Base-by-base conservation (phyloP, 305 asterid species). In the Fraxinus platypoda region DNA sequence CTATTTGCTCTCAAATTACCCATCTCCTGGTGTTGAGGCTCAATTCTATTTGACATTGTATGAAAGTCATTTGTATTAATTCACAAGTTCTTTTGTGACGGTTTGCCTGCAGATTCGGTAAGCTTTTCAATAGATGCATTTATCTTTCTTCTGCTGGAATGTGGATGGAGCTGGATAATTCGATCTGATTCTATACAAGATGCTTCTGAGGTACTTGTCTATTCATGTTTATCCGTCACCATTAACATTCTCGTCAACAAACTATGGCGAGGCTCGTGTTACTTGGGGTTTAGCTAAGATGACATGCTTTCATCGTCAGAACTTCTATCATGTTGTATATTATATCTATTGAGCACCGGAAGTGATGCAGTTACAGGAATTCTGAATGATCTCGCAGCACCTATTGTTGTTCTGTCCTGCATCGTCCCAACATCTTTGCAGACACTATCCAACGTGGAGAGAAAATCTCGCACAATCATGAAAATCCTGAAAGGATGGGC, bases 401-500 rank as follows among this genome's bases (percentile, higher is more conserved):
- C 99, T 73, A 85, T 87, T 19, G 92, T 88, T 31, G 97, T 87
- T 46, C 85, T 85, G 30, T 85, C 97, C 74, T 92, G 98, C 94
- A 91, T 88, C 75, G 76, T 93, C 80, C 98, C 92, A 0, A 95
- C 97, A 70, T 96, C 98, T 84, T 83, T 94, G 88, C 99, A 96
- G 2, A 96, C 99, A 1, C 88, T 92, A 17, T 91, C 99, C 33
- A 96, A 87, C 71, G 91, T 75, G 21, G 91, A 83, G 19, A 96
- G 93, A 80, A 96, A 96, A 83, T 96, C 99, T 37, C 97, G 83
- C 19, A 96, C 98, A 1, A 96, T 88, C 94, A 96, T 79, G 83
- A 96, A 96, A 13, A 96, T 91, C 83, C 99, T 87, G 79, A 92
- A 89, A 8, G 98, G 99, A 81, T 94, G 99, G 0, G 99, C 98